Base-by-base conservation (phyloP, 108 stramenopile species). In the Nitzschia sp. region DNA sequence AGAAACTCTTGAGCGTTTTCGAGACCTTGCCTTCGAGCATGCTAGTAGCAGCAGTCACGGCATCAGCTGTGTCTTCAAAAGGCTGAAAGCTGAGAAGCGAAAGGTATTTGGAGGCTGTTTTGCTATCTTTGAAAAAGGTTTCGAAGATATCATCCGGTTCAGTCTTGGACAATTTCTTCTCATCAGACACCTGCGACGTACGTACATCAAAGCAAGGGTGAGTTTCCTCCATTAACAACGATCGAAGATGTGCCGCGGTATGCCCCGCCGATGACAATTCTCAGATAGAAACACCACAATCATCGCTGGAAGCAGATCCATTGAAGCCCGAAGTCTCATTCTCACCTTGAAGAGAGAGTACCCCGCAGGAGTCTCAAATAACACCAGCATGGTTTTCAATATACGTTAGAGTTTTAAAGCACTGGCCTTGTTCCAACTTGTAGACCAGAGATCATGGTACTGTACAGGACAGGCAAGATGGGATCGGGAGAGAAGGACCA, bases 291-390 rank as follows among this genome's bases (percentile, higher is more conserved):
- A n/a, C n/a, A n/a, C n/a, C n/a, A n/a, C n/a, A n/a, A n/a, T n/a
- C n/a, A n/a, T n/a, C n/a, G n/a, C n/a, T n/a, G n/a, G n/a, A n/a
- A n/a, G n/a, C n/a, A n/a, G n/a, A n/a, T n/a, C n/a, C n/a, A n/a
- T n/a, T n/a, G n/a, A n/a, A n/a, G n/a, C n/a, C n/a, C n/a, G n/a
- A n/a, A n/a, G n/a, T 30, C 34, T 4, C 3, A n/a, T 58, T 58
- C 87, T 66, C 67, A 98, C 95, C 89, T 99, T 98, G 80, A 99
- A 99, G 13, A 99, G 80, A 52, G 98, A 98, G 72, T 97, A 98
- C 3, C 99, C 99, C 45, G 96, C 98, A 9, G 98, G 96, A 28
- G 99, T 98, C 75, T 99, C 99, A 62, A 99, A 99, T 26, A 99
- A 82, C 16, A 99, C 94, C 64, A 98, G 84, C 99, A 99, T 99